These are phyloP conservation scores for Arthroderma uncinatum DNA, from an alignment of 2,329 filamentous ascomycete genomes.

Conservation along the genomic window DNA sequence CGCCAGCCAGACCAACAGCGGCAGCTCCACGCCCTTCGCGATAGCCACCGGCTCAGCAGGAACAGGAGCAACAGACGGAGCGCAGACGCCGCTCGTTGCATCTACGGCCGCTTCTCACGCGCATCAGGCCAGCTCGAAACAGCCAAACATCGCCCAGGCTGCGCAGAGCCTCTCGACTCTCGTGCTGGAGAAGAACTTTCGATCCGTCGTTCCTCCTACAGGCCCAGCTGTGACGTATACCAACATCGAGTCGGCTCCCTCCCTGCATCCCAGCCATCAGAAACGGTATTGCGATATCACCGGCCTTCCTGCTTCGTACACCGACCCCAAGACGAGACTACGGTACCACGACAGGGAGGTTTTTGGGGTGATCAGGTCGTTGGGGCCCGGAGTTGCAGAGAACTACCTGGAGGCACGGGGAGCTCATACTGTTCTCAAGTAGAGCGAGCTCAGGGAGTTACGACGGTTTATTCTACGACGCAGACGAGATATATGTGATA, in stretches of 20 bases:
- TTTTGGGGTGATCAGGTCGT: conserved; percentile 66
- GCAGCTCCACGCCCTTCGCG: conserved; percentile 57
- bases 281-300: conserved; percentile 95
- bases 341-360: conserved; percentile 90
- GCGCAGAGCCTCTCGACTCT: conserved; percentile 76
- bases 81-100: conserved; percentile 24
- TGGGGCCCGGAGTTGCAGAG: conserved; percentile 75
- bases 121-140: conserved; percentile 41
- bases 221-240: conserved; percentile 79
- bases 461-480: no score
- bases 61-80: conserved; percentile 29
- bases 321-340: conserved; percentile 87
- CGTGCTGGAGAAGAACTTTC: conserved; percentile 70
- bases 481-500: no score
- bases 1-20: conserved; percentile 72
- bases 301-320: conserved; percentile 79
- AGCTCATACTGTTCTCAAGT: conserved; percentile 89
- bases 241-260: conserved; percentile 91
- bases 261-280: conserved; percentile 62
- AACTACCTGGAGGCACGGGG: conserved; percentile 80
- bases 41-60: conserved; percentile 15
- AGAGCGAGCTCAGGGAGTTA: no score
- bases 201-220: conserved; percentile 33
- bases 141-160: conserved; percentile 71
- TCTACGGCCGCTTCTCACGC: conserved; percentile 11